phyloP scores from a whole-genome alignment of 352 stramenopile genomes.

The Phytophthora sp. region DNA sequence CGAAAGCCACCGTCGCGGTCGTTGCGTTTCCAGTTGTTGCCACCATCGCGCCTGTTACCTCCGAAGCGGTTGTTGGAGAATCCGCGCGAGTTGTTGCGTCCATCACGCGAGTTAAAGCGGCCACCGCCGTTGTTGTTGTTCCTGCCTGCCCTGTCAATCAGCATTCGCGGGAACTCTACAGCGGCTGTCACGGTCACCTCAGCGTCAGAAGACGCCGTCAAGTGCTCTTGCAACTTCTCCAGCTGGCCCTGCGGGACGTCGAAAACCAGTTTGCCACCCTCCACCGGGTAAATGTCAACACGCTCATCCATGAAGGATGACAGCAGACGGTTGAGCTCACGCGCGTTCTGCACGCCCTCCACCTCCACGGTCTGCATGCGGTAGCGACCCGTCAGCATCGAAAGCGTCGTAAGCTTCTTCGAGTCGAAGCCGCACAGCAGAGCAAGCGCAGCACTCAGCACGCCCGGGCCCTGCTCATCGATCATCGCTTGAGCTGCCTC shows the following conservation, averaged over 20 bases:
- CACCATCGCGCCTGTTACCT: constrained; percentile 10
- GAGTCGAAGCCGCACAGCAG: constrained; percentile 80
- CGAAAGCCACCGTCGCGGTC: constrained; percentile 25
- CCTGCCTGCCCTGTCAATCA: constrained; percentile 41
- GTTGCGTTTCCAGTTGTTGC: constrained; percentile 17
- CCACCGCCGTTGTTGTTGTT: constrained; percentile 32
- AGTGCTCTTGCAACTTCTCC: constrained; percentile 50
- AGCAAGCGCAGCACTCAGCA: constrained; percentile 69
- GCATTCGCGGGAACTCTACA: constrained; percentile 61
- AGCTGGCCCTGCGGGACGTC: constrained; percentile 63
- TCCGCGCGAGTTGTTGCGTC: constrained; percentile 38
- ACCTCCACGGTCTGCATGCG: constrained; percentile 76
- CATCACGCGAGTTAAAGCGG: constrained; percentile 24
- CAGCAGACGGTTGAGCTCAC: constrained; percentile 57
- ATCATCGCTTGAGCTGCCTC: constrained; percentile 56
- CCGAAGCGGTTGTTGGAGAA: constrained; percentile 40
- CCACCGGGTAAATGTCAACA: constrained; percentile 60
- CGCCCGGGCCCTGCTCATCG: constrained; percentile 58
- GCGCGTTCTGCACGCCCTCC: constrained; percentile 46
- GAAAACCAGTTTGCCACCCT: constrained; percentile 69
- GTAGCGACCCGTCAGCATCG: constrained; percentile 76
- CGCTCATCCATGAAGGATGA: constrained; percentile 48
- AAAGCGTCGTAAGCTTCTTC: constrained; percentile 67
- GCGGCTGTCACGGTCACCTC: constrained; percentile 50
- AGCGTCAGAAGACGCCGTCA: constrained; percentile 33